phyloP scores from a whole-genome alignment of 2,329 filamentous ascomycete genomes.

The Pyricularia sp. region DNA sequence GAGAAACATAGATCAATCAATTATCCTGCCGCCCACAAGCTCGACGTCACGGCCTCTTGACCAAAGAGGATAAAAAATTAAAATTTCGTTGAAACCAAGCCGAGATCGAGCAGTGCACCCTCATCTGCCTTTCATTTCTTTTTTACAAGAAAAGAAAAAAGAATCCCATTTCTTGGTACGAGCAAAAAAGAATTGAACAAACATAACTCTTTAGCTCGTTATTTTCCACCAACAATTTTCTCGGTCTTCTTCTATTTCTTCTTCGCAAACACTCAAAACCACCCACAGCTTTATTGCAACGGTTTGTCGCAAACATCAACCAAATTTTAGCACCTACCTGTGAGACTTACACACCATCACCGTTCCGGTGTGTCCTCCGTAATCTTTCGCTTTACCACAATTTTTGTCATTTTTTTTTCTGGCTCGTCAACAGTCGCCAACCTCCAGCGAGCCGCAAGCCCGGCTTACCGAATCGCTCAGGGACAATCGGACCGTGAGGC shows the following conservation, averaged over 20 bases:
- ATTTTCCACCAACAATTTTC: neutral
- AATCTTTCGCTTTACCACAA: no score
- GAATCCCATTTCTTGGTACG: neutral
- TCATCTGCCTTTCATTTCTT: neutral
- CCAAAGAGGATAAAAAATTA: neutral
- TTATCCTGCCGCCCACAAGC: neutral
- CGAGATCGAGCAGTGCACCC: neutral
- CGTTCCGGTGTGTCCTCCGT: neutral
- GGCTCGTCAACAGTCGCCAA: neutral
- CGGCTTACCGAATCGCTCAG: neutral
- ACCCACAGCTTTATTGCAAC: neutral
- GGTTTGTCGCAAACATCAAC: neutral
- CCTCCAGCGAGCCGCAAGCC: neutral
- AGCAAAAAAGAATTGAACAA: neutral
- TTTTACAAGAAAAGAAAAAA: neutral
- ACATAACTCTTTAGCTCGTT: neutral
- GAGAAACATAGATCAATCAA: neutral
- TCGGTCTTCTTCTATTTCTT: neutral
- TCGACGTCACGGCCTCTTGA: neutral
- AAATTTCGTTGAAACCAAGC: neutral
- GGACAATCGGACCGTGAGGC: constrained; percentile 1
- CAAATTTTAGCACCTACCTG: neutral
- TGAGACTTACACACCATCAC: no score
- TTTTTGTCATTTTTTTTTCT: neutral
- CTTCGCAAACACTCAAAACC: neutral